Conservation (phyloP, 2,329 filamentous ascomycete genomes). For the Colletotrichum paranaense region DNA sequence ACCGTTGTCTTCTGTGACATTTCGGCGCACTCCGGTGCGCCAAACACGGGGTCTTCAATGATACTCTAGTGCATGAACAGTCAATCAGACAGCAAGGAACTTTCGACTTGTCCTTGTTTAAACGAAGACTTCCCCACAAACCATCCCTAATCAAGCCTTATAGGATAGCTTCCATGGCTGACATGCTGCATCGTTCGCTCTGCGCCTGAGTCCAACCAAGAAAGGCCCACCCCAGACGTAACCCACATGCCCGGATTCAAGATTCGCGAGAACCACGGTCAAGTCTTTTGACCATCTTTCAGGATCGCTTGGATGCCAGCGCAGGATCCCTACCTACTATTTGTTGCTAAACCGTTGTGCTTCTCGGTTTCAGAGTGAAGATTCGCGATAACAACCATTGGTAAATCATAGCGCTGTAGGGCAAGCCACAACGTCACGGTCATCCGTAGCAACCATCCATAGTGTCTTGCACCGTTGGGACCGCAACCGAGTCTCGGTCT, state of each 20-base stretch:
- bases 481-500: not conserved
- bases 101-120: not conserved
- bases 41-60: not conserved
- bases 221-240: not conserved
- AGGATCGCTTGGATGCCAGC: not conserved
- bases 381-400: not conserved
- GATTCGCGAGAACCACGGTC: not conserved
- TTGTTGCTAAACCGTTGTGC: not conserved
- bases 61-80: not conserved
- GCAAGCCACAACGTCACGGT: slow-evolving; percentile 29
- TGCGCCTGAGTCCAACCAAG: not conserved
- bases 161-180: not conserved
- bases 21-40: not conserved
- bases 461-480: not conserved
- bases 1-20: not conserved
- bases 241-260: not conserved
- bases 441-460: slow-evolving; percentile 1
- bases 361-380: not conserved
- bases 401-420: not conserved
- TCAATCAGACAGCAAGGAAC: not conserved
- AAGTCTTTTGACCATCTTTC: not conserved
- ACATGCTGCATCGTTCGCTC: not conserved
- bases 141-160: not conserved
- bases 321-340: too few species aligned
- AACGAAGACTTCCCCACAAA: not conserved